Evolutionary conservation across 108 stramenopile genomes (phyloP).

Genomic region (Discostella pseudostelligera): DNA sequence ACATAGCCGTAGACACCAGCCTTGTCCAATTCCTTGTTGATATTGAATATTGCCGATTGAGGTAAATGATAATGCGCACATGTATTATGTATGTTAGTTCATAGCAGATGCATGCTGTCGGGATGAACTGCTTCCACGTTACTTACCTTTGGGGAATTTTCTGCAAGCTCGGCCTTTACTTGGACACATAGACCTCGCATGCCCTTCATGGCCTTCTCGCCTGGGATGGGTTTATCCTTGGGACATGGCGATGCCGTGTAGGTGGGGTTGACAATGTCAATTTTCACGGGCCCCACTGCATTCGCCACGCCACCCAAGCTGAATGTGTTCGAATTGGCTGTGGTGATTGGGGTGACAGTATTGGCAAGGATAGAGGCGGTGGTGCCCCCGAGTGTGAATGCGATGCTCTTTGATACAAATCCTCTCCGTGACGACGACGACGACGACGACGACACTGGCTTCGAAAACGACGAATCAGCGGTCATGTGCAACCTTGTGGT

Average conservation of each 20-base stretch:
- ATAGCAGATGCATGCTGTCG: no score
- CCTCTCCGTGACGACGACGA: conserved; percentile 20
- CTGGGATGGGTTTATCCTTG: conserved; percentile 83
- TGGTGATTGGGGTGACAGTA: not conserved
- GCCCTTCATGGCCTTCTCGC: conserved; percentile 94
- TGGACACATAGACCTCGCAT: conserved; percentile 88
- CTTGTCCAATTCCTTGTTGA: conserved; percentile 57
- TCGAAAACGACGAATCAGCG: not conserved
- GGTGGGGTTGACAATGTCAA: conserved; percentile 62
- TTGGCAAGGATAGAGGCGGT: conserved; percentile 7
- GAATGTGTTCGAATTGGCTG: not conserved
- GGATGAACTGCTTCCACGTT: no score
- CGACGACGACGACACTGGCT: not conserved
- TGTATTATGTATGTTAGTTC: no score
- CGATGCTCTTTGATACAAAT: conserved; percentile 24
- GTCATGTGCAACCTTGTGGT: conserved; percentile 5
- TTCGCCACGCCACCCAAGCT: conserved; percentile 36
- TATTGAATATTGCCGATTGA: not conserved
- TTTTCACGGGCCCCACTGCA: conserved; percentile 88
- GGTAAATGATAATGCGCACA: no score
- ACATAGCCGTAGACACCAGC: conserved; percentile 85
- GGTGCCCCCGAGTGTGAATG: conserved; percentile 17
- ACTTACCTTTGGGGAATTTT: conserved; percentile 45
- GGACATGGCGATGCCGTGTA: conserved; percentile 84
- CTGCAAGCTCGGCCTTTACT: conserved; percentile 67